Percentiles rank a stretch among this genome's conserved stretches.
These are phyloP conservation scores for Aphanomyces cochlioides DNA, from an alignment of 352 stramenopile species.

Conservation along the genomic window DNA sequence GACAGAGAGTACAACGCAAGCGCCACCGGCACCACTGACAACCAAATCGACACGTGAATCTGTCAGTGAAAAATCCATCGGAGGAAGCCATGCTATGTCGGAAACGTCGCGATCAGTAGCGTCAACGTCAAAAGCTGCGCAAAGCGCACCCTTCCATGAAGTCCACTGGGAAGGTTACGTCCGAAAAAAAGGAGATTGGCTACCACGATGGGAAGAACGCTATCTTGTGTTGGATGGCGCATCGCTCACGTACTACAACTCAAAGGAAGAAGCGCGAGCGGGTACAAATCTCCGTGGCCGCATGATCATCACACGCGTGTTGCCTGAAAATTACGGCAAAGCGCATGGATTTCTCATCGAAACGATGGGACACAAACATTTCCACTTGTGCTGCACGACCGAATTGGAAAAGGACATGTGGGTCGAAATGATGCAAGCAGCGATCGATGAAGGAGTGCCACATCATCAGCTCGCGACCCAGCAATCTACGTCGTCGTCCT, in stretches of 20 bases:
- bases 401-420: conserved; percentile 89
- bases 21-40: not conserved
- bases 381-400: conserved; percentile 81
- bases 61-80: not conserved
- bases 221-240: conserved; percentile 60
- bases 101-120: conserved; percentile 3
- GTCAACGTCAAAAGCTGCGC: conserved; percentile 1
- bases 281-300: conserved; percentile 49
- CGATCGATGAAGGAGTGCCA: conserved; percentile 66
- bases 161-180: conserved; percentile 52
- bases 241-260: conserved; percentile 28
- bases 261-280: conserved; percentile 12
- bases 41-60: not conserved
- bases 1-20: not conserved
- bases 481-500: not conserved
- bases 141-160: conserved; percentile 9
- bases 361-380: conserved; percentile 85
- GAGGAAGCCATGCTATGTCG: not conserved
- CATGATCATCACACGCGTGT: conserved; percentile 51
- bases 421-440: conserved; percentile 89
- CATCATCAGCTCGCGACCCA: conserved; percentile 27
- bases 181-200: conserved; percentile 70
- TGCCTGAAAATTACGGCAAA: conserved; percentile 54
- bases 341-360: conserved; percentile 84
- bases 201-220: conserved; percentile 71